These are phyloP conservation scores for Nicotiana undulata DNA, from an alignment of 257 asterid species.

Conservation along the genomic window DNA sequence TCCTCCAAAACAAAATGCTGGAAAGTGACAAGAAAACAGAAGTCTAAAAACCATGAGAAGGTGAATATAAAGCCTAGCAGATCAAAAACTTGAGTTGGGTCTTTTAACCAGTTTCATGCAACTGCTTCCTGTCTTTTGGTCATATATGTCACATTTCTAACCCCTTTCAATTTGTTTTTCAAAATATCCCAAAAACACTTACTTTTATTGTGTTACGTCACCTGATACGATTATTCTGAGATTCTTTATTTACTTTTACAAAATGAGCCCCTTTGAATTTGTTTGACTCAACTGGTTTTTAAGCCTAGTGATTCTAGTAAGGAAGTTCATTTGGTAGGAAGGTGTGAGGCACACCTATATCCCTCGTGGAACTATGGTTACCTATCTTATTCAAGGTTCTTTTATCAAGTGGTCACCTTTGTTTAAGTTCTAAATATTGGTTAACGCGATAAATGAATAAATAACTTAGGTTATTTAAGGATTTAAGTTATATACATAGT, in stretches of 20 bases:
- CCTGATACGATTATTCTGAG: not conserved
- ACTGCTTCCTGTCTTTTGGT: not conserved
- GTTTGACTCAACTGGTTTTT: not conserved
- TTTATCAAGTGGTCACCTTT: no score
- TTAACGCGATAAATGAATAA: not conserved
- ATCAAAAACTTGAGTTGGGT: not conserved
- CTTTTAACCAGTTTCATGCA: not conserved
- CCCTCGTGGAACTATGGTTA: not conserved
- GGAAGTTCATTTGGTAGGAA: not conserved
- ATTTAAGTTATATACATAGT: no score
- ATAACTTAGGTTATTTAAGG: not conserved
- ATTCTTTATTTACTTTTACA: not conserved
- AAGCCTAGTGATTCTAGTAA: not conserved
- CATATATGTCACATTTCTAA: not conserved
- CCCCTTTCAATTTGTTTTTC: not conserved
- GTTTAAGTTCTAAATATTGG: not conserved
- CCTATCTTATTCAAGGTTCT: not conserved
- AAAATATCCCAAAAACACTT: not conserved
- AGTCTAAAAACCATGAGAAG: not conserved
- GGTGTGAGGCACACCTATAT: not conserved
- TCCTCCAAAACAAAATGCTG: constrained; percentile 34
- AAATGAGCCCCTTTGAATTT: not conserved
- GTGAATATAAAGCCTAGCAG: not conserved
- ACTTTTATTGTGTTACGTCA: not conserved
- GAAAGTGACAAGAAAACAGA: constrained; percentile 3